phyloP scores from a whole-genome alignment of 2,329 filamentous ascomycete species.

The Pseudocercospora pini-densiflorae region DNA sequence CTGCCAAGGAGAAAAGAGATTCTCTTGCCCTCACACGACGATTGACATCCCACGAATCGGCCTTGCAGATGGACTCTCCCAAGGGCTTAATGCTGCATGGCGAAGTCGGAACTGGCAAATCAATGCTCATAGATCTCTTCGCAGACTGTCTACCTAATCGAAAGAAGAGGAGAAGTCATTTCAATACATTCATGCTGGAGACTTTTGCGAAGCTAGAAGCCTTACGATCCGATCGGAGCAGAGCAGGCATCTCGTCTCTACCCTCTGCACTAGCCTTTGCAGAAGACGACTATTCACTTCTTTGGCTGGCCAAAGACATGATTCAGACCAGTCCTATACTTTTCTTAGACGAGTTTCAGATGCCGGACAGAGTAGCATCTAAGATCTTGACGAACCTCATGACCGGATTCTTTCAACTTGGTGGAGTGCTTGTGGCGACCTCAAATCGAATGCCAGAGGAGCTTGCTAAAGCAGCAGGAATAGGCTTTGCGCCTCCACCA shows the following conservation, averaged over 20 bases:
- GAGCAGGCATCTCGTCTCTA: slow-evolving; percentile 11
- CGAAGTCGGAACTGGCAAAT: slow-evolving; percentile 82
- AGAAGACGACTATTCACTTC: slow-evolving; percentile 67
- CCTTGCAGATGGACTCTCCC: slow-evolving; percentile 72
- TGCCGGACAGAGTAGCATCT: slow-evolving; percentile 76
- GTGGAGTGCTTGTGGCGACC: slow-evolving; percentile 78
- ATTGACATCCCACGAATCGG: slow-evolving; percentile 72
- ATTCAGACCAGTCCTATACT: slow-evolving; percentile 75
- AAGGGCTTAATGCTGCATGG: slow-evolving; percentile 77
- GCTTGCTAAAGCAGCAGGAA: slow-evolving; percentile 73
- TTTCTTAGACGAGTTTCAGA: slow-evolving; percentile 82
- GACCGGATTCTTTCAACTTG: slow-evolving; percentile 79
- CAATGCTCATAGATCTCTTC: slow-evolving; percentile 83
- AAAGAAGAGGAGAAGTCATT: slow-evolving; percentile 78
- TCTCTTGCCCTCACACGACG: slow-evolving; percentile 68
- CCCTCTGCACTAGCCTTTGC: slow-evolving; percentile 21
- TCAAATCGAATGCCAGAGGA: slow-evolving; percentile 86
- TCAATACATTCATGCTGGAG: slow-evolving; percentile 85
- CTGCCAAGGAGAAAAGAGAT: slow-evolving; percentile 57
- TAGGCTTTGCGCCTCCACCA: slow-evolving; percentile 66
- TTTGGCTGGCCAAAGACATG: slow-evolving; percentile 77
- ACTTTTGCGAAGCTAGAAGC: slow-evolving; percentile 73
- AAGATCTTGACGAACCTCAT: slow-evolving; percentile 81
- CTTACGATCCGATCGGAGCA: slow-evolving; percentile 54
- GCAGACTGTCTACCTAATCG: slow-evolving; percentile 74